Base-by-base conservation (phyloP, 1,284 basidiomycete genomes). In the Mycena sp. region DNA sequence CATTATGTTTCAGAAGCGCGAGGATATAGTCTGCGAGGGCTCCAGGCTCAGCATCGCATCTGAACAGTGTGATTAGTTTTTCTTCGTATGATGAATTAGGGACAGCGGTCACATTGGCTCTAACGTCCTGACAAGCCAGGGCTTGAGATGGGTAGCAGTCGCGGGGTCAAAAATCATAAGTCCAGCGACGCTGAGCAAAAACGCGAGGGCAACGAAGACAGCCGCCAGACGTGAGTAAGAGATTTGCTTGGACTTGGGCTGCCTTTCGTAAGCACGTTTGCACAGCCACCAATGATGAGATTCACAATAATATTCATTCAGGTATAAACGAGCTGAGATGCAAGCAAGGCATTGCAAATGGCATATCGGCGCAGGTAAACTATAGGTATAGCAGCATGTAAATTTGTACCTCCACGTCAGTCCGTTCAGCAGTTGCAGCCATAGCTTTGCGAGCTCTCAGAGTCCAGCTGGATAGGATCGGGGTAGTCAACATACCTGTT, bases 381-480 rank as follows among this genome's bases (percentile, higher is more conserved):
- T 67, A 65, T 58, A 67, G 46, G 65, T 64, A 58, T 61, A 61
- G 56, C 21, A 65, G 54, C 62, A 64, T 51, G 55, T 55, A 63
- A 40, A 61, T 51, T 52, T 52, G 45, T 30, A 57, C 28, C 55
- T 55, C 62, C 46, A 23, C 53, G 19, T n/a, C 55, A n/a, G n/a
- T 30, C 40, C 28, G 48, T 72, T 87, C 74, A 98, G 81, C 96
- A 98, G 77, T 89, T 95, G 86, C 96, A 98, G 57, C 93, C 94
- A 74, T 94, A 94, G 78, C 85, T 93, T 85, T 97, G 96, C 65
- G 92, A 90, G 76, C 86, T 92, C 78, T 98, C 95, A 64, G 92
- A 89, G 79, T 98, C 95, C 78, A 99, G 95, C 78, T 95, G 91
- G 79, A 99, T 99, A 16, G 98, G 97, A 78, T 99, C 98, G 41